Percentiles rank a stretch among this genome's conserved stretches.
phyloP scores from a whole-genome alignment of 2,329 filamentous ascomycete genomes.

The Teratosphaeria destructans region DNA sequence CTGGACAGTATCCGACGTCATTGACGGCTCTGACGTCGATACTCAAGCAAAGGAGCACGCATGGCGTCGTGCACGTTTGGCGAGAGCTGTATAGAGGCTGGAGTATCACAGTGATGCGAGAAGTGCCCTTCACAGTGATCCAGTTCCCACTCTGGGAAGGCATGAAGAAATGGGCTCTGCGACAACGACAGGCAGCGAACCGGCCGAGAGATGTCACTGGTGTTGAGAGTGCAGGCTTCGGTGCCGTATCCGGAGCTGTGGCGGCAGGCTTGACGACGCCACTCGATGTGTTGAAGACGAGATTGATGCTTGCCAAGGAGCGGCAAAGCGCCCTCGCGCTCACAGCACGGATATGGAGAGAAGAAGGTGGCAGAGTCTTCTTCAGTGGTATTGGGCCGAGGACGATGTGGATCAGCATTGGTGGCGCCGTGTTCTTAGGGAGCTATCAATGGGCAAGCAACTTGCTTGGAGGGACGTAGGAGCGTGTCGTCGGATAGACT shows the following conservation, averaged over 20 bases:
- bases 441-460: slow-evolving; percentile 88
- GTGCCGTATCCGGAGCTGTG: slow-evolving; percentile 70
- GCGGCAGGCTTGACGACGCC: slow-evolving; percentile 86
- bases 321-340: slow-evolving; percentile 50
- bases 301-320: slow-evolving; percentile 80
- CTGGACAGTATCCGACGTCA: slow-evolving; percentile 65
- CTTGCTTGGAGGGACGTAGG: slow-evolving; percentile 35
- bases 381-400: slow-evolving; percentile 71
- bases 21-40: slow-evolving; percentile 61
- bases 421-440: slow-evolving; percentile 87
- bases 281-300: slow-evolving; percentile 90
- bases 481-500: background rate
- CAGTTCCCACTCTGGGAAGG: slow-evolving; percentile 97
- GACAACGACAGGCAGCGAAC: slow-evolving; percentile 16
- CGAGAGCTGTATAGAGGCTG: slow-evolving; percentile 84
- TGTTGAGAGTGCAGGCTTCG: slow-evolving; percentile 72
- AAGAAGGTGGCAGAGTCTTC: slow-evolving; percentile 57
- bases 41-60: slow-evolving; percentile 31
- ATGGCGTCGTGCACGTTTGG: slow-evolving; percentile 51
- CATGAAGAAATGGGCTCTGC: slow-evolving; percentile 63
- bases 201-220: slow-evolving; percentile 49
- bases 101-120: slow-evolving; percentile 83
- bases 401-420: slow-evolving; percentile 88
- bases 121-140: slow-evolving; percentile 94
- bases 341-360: slow-evolving; percentile 52